Evolutionary conservation across 2,329 filamentous ascomycete genomes (phyloP), one percentile per base, ranked within the genome.

Genomic region (Colletotrichum sojae): DNA sequence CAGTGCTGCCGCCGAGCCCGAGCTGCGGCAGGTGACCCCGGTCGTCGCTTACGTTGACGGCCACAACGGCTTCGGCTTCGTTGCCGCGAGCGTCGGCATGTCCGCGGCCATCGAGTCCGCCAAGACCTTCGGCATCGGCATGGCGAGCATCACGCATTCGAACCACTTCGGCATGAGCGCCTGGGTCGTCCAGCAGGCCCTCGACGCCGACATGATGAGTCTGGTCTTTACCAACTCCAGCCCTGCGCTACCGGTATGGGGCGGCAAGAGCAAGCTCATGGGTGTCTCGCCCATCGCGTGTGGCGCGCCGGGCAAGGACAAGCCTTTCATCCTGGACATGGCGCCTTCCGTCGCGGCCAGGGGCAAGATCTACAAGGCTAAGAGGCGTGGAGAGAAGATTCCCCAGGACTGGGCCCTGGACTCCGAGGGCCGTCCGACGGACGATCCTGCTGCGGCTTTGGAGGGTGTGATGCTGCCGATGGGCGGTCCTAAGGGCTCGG

Each of bases 151-250:
- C 75, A 92, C 90, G 78, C 91, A 92, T 79, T 92, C 90, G 48
- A 95, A 95, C 74, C 92, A 95, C 78, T 95, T 93, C 74, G 93
- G 93, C 62, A 96, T 96, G 93, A 87, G 87, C 4, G 93, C 93
- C 0, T 95, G 92, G 91, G 76, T 94, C 0, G 92, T 94, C 12
- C 91, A 93, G 77, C 90, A 94, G 78, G 93, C 92, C 0, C 79
- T 95, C 15, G 91, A 95, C 67, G 90, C 87, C 1, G 84, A 85
- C 45, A 90, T 92, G 87, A 90, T 93, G 87, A 89, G 86, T 63
- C 83, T 92, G 16, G 90, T 92, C 2, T 92, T 92, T 71, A 92
- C 90, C 20, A 92, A 92, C 75, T 91, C 89, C 0, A 92, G 89
- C 31, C 92, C 92, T 0, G 92, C 92, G 1, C 80, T 94, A 63